A percentile compares a stretch with the other conserved stretches of the same genome.
Evolutionary conservation across 352 stramenopile genomes (phyloP).

Genomic region (Pythium chondricola): DNA sequence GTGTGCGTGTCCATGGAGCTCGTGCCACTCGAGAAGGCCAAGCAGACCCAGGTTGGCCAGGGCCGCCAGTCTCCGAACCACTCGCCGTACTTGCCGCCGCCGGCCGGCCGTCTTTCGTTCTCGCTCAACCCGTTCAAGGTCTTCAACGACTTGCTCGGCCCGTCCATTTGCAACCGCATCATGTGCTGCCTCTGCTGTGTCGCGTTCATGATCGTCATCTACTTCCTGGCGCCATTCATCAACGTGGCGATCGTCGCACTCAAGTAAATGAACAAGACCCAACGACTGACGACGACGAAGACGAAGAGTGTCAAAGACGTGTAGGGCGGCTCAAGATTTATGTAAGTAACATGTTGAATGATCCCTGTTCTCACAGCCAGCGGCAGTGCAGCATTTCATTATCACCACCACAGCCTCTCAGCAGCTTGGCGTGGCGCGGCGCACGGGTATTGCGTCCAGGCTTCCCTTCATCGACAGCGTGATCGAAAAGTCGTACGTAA

Average conservation of each 20-base stretch:
- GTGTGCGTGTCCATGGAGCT: constrained; percentile 86
- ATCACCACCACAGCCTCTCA: too few species aligned
- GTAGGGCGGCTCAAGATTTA: too few species aligned
- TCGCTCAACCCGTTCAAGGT: constrained; percentile 90
- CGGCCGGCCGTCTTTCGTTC: constrained; percentile 86
- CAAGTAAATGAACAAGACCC: constrained; percentile 31
- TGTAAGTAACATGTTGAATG: too few species aligned
- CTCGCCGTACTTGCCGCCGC: constrained; percentile 88
- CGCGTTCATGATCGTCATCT: constrained; percentile 78
- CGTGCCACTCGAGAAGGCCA: constrained; percentile 80
- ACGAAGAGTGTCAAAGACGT: too few species aligned
- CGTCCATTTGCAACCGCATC: constrained; percentile 79
- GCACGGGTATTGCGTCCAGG: background rate
- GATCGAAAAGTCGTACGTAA: constrained; percentile 22
- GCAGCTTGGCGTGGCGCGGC: too few species aligned
- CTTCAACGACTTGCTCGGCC: constrained; percentile 80
- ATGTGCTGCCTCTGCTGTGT: constrained; percentile 85
- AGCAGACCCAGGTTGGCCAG: constrained; percentile 69
- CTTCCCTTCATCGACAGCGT: constrained; percentile 14
- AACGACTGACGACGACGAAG: too few species aligned
- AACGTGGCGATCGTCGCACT: constrained; percentile 74
- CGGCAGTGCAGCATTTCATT: too few species aligned
- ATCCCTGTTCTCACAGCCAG: too few species aligned
- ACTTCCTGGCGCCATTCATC: constrained; percentile 83
- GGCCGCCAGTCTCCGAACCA: constrained; percentile 89